These are phyloP conservation scores for Nemania sp. DNA, from an alignment of 2,329 filamentous ascomycete species.

Conservation along the genomic window DNA sequence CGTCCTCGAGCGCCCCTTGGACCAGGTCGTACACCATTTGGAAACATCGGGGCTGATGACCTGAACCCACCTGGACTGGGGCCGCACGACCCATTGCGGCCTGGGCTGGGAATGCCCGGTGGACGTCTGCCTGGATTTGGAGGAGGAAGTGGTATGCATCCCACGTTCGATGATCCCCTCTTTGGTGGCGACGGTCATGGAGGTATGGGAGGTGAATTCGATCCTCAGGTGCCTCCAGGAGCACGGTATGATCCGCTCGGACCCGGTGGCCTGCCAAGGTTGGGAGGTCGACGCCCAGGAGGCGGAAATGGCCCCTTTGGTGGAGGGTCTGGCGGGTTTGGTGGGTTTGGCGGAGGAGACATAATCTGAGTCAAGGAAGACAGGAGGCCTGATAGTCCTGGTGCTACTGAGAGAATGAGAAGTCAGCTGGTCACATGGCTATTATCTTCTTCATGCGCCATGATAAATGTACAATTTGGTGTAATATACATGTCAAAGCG, in stretches of 20 bases:
- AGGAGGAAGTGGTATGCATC: conserved; percentile 85
- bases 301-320: conserved; percentile 46
- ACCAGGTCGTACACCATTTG: conserved; percentile 58
- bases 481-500: conserved; percentile 13
- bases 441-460: conserved; percentile 11
- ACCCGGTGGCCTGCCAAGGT: conserved; percentile 60
- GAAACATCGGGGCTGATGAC: conserved; percentile 80
- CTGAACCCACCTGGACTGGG: conserved; percentile 85
- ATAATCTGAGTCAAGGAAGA: conserved; percentile 30
- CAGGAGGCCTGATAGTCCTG: not conserved
- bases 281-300: conserved; percentile 48
- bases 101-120: conserved; percentile 63
- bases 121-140: conserved; percentile 61
- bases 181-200: conserved; percentile 66
- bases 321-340: conserved; percentile 36
- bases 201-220: conserved; percentile 55
- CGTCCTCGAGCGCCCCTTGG: conserved; percentile 55
- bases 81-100: conserved; percentile 78
- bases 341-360: conserved; percentile 40
- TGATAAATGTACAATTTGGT: conserved; percentile 9
- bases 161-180: conserved; percentile 88
- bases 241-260: conserved; percentile 89
- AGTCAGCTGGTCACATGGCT: not conserved
- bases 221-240: conserved; percentile 80
- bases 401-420: not conserved